Evolutionary conservation across 495 filamentous ascomycete genomes (phyloP).

Genomic region (Chaetomium cochliodes): DNA sequence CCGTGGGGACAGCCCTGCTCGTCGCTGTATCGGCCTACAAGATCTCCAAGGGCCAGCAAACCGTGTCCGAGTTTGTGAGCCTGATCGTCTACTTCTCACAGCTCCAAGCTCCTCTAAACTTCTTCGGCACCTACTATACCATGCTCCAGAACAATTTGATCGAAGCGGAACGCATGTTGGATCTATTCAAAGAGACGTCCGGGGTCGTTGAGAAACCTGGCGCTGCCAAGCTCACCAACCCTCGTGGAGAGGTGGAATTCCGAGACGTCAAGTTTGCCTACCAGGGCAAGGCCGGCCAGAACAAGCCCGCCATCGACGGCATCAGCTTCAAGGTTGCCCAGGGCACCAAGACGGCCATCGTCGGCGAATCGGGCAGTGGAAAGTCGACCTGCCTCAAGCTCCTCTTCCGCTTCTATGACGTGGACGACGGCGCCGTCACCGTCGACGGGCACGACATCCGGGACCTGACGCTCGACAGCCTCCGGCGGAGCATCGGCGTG

Average conservation of each 20-base stretch:
- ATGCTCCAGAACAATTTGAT: not conserved
- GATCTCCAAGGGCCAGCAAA: conserved; percentile 68
- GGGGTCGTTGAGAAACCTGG: not conserved
- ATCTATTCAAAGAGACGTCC: not conserved
- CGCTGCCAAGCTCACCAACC: not conserved
- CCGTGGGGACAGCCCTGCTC: conserved; percentile 78
- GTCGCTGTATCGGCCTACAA: conserved; percentile 88
- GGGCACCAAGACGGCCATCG: conserved; percentile 87
- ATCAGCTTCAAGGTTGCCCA: conserved; percentile 75
- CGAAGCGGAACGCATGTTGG: not conserved
- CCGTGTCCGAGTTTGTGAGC: conserved; percentile 74
- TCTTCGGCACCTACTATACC: conserved; percentile 89
- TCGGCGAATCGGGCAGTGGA: conserved; percentile 90
- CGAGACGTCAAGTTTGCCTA: not conserved
- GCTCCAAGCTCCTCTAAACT: conserved; percentile 87
- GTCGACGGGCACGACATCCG: conserved; percentile 80
- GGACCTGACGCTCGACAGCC: conserved; percentile 71
- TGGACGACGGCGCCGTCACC: conserved; percentile 67
- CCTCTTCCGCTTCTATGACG: conserved; percentile 89
- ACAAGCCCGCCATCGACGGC: conserved; percentile 77
- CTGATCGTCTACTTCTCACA: conserved; percentile 88
- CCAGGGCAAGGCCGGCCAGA: conserved; percentile 48
- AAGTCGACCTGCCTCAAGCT: conserved; percentile 93
- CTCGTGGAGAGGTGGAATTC: not conserved
- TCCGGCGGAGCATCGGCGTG: conserved; percentile 59